Evolutionary conservation across 225 moss, liverwort and hornwort species (phyloP).

Genomic region (Antitrichia curtipendula): DNA sequence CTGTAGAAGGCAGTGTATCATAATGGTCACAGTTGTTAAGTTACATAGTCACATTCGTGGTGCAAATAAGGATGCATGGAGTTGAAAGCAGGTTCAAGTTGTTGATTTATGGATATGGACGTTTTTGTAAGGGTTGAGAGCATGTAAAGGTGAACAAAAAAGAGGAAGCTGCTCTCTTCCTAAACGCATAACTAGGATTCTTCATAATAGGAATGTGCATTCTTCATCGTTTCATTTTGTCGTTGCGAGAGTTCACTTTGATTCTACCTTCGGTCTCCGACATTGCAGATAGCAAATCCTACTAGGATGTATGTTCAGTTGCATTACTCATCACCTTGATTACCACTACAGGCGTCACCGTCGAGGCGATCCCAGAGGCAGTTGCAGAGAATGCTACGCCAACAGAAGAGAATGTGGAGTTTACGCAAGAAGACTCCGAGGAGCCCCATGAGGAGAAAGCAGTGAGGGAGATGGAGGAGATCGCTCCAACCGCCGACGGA

Average conservation of each 20-base stretch:
- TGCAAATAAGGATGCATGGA: not conserved
- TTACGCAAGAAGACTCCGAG: not conserved
- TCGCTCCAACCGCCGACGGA: not conserved
- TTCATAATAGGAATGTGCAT: not conserved
- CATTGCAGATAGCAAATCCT: not conserved
- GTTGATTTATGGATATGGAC: not conserved
- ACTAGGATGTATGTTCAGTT: not conserved
- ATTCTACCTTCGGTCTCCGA: not conserved
- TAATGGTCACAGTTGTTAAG: not conserved
- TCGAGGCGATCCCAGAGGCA: not conserved
- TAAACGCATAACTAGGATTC: not conserved
- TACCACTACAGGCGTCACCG: not conserved
- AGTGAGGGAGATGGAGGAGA: constrained; percentile 2
- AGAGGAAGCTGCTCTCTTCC: not conserved
- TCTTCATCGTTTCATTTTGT: not conserved
- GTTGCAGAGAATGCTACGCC: not conserved
- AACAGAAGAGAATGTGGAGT: not conserved
- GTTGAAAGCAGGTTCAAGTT: not conserved
- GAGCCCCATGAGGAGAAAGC: not conserved
- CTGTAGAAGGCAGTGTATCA: not conserved
- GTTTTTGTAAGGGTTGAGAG: not conserved
- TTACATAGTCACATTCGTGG: not conserved
- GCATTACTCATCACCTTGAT: not conserved
- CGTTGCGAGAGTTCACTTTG: not conserved
- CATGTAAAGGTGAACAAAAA: not conserved